Evolutionary conservation across 768 basidiomycete genomes (phyloP), one percentile per base, ranked within the genome.

Genomic region (Amanita subjunquillea): DNA sequence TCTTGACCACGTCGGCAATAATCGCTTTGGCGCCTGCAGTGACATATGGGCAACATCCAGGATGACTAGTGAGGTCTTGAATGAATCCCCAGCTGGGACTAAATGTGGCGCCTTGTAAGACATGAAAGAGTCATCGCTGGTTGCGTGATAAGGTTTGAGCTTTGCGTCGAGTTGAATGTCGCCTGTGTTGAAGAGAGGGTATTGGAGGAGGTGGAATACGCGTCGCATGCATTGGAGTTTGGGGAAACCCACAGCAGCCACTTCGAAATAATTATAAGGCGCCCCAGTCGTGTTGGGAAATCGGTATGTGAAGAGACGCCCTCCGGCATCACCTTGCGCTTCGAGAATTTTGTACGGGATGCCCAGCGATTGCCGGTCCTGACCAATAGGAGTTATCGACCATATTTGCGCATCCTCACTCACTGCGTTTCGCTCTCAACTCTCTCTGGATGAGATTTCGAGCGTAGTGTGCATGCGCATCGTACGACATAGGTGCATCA

Each of bases 181-280:
- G 39, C 47, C 17, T 9, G 38, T 30, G 25, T 42, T 40, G 17
- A 50, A 22, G 25, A 17, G 53, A 27, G 56, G 50, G 6, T 32
- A 10, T 4, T 53, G 42, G 56, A 65, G 63, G 38, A 67, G 63
- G 40, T 63, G 40, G 42, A 65, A 64, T 10, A 63, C 56, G 5
- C 58, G 63, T 13, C 55, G 48, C 66, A 67, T 67, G 47, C 58
- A 45, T 6, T 52, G 23, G 23, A 59, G 65, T 2, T 66, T 44
- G 10, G 69, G 70, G 53, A 64, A 71, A 37, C 69, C 64, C 69
- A 70, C 70, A 2, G 69, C 70, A 12, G 69, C 70, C 17, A 67
- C 52, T 30, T 62, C 61, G 22, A 36, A 54, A 29, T 54, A 54
- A 22, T 54, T 32, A 29, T 54, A 48, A 7, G 30, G 53, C 9